Evolutionary conservation across 306 rosid genomes (phyloP), one percentile per base, ranked within the genome.

Genomic region (Mimosa pudica): DNA sequence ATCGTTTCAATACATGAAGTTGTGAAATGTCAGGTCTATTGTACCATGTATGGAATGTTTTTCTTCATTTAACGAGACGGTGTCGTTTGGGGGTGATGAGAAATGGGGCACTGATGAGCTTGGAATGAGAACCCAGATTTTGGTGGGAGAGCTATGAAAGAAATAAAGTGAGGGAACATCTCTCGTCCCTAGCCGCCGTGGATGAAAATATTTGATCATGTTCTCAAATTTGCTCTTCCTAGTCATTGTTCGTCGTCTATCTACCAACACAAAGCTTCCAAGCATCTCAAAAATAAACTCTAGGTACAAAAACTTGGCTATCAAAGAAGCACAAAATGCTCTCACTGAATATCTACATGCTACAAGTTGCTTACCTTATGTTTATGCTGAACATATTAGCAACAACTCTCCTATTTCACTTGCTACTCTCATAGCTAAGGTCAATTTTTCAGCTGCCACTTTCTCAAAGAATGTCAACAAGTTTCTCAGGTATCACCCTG

Each of bases 401-500:
- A 69, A 44, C 11, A 90, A 92, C 80, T 89, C 94, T 11, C 24
- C 44, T 20, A 63, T 79, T 10, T 79, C 90, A 1, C 86, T 92
- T 84, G 51, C 87, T 79, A 89, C 82, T 44, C 85, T 94, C 74
- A 75, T 92, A 47, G 9, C 80, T 5, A 86, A 83, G 82, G 58
- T 88, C 38, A 80, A 81, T 2, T 90, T 81, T 57, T 84, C 91
- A 17, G 67, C 78, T 7, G 14, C 82, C 1, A 63, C 14, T 24
- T 92, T 92, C 85, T 47, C 88, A 8, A 78, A 44, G 48, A 77
- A 42, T 81, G 66, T 92, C 78, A 64, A 64, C 77, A 92, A 54
- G 84, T 73, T 89, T 76, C 86, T 94, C 72, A 88, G 96, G 89
- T 92, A 94, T 83, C 81, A 94, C 72, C 97, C 97, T 62, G 84